phyloP scores from a whole-genome alignment of 441 rosid genomes.

The Rhodomyrtus psidioides region DNA sequence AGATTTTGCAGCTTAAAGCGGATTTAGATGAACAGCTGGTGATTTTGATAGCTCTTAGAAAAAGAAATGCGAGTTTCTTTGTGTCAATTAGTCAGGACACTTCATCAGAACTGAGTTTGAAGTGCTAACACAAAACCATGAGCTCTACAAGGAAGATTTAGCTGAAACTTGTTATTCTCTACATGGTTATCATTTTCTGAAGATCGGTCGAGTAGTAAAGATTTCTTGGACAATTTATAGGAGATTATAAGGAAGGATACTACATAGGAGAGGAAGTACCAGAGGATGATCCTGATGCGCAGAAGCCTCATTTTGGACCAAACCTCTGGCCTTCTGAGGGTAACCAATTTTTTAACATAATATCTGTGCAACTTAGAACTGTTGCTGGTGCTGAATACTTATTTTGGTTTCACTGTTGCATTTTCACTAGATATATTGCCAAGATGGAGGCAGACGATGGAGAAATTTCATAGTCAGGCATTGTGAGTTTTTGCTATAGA shows the following conservation, averaged over 20 bases:
- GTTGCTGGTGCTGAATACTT: not conserved
- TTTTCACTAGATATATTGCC: conserved; percentile 48
- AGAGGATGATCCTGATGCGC: conserved; percentile 45
- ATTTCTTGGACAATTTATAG: conserved; percentile 15
- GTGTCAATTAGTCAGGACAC: not conserved
- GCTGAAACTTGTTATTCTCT: not conserved
- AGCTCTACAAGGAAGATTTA: not conserved
- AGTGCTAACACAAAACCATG: not conserved
- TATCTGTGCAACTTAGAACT: not conserved
- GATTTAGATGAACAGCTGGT: not conserved
- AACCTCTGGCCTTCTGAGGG: conserved; percentile 76
- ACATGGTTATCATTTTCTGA: not conserved
- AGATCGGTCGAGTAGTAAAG: not conserved
- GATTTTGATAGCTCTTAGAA: not conserved
- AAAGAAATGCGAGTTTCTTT: too few species aligned
- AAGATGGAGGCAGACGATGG: conserved; percentile 80
- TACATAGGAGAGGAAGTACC: conserved; percentile 62
- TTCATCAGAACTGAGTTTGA: not conserved
- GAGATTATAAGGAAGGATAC: conserved; percentile 84
- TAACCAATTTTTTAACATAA: conserved; percentile 6
- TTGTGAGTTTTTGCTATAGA: conserved; percentile 34
- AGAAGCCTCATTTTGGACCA: conserved; percentile 68
- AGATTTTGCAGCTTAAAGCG: not conserved
- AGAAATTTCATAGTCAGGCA: conserved; percentile 57
- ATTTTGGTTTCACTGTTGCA: not conserved